phyloP scores from a whole-genome alignment of 306 rosid species.

The Vigna trinervia region DNA sequence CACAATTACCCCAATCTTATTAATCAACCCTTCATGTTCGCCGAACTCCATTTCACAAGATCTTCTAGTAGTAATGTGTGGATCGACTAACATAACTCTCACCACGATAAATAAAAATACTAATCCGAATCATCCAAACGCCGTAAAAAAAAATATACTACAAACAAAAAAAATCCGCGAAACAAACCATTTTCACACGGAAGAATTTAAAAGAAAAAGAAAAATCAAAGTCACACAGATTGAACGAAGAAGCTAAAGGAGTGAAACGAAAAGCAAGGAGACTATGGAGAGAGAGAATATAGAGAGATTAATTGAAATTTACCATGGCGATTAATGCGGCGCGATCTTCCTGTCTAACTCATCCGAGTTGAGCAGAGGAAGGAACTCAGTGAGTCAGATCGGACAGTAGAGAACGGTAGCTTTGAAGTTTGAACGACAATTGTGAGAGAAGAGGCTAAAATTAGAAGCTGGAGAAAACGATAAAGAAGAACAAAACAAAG shows the following conservation, averaged over 20 bases:
- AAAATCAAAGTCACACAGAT: conserved; percentile 52
- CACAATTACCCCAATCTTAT: conserved; percentile 40
- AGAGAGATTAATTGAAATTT: conserved; percentile 57
- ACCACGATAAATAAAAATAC: conserved; percentile 18
- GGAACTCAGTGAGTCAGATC: conserved; percentile 74
- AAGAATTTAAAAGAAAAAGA: not conserved
- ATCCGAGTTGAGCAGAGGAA: conserved; percentile 65
- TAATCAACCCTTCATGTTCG: conserved; percentile 16
- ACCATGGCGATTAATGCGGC: conserved; percentile 84
- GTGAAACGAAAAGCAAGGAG: not conserved
- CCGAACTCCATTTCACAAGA: conserved; percentile 35
- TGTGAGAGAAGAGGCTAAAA: conserved; percentile 50
- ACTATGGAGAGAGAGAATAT: not conserved
- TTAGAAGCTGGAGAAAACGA: conserved; percentile 63
- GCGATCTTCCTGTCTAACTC: conserved; percentile 68
- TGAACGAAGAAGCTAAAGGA: conserved; percentile 39
- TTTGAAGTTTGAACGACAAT: conserved; percentile 55
- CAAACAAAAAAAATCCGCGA: conserved; percentile 5
- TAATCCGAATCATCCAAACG: conserved; percentile 7
- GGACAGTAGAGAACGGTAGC: conserved; percentile 51
- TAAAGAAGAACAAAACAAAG: conserved; percentile 58
- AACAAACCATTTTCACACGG: not conserved
- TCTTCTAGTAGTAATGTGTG: conserved; percentile 33
- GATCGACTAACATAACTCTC: conserved; percentile 37
- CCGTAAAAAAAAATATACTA: conserved; percentile 2